Base-by-base conservation (phyloP, 164 flowering plant genomes). In the Stephania japonica region DNA sequence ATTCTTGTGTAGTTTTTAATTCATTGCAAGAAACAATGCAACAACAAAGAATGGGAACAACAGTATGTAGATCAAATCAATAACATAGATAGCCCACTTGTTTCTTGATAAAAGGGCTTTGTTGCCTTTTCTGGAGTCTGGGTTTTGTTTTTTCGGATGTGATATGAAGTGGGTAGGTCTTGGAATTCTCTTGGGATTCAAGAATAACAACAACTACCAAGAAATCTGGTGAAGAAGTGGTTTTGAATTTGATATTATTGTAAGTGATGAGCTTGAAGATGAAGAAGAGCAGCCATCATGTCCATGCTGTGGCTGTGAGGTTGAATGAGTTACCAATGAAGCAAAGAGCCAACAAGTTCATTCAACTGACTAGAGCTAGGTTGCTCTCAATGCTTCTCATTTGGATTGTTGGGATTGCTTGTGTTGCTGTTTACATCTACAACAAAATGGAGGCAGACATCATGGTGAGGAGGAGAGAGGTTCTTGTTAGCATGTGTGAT, bases 401-500 rank as follows among this genome's bases (percentile, higher is more conserved):
- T 19, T 93, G 89, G 90, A 63, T 87, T 24, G 13, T 85, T 65
- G 27, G 77, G 0, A 67, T 82, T 73, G 85, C 78, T 1, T 32
- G 80, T 38, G 6, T 77, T 2, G 77, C 90, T 62, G 24, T 62
- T 67, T 14, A 27, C 7, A 64, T 87, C 63, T 93, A 84, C 78
- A 71, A 67, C 67, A 32, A 70, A 2, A 78, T 86, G 84, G 89
- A 90, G 70, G 87, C 72, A 73, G 83, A 77, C 23, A 81, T 73
- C 72, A 78, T 85, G 78, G 87, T 75, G 72, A 87, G 87, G 71
- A 89, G 97, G 73, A 84, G 81, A 68, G 97, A 92, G 70, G 85
- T 81, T 10, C 81, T 94, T 66, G 82, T 80, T 7, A 86, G 90
- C 71, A 86, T 90, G 93, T 94, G 98, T 78, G 97, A 94, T 75